phyloP scores from a whole-genome alignment of 441 rosid species.

The Bocquillonia castaneifolia region DNA sequence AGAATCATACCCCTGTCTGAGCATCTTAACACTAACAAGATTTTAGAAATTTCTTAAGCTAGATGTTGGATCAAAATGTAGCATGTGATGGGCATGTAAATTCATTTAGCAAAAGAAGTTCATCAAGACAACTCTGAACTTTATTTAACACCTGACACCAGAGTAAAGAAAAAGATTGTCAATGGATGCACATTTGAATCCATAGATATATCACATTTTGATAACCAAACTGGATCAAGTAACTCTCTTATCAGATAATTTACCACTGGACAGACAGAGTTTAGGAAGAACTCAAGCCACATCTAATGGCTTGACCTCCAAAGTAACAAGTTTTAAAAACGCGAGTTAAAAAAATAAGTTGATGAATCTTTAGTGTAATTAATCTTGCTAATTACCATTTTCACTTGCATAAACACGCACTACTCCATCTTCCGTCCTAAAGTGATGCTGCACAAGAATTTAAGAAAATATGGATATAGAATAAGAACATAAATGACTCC shows the following conservation, averaged over 20 bases:
- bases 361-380: neutral
- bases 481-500: neutral
- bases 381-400: conserved; percentile 33
- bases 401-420: conserved; percentile 53
- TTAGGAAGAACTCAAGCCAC: neutral
- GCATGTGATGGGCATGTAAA: neutral
- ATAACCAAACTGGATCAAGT: neutral
- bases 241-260: neutral
- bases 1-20: neutral
- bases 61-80: neutral
- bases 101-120: neutral
- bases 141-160: neutral
- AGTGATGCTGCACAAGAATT: conserved; percentile 48
- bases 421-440: conserved; percentile 67
- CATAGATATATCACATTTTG: neutral
- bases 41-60: neutral
- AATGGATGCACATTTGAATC: neutral
- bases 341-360: too few species aligned
- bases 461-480: neutral
- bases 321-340: neutral
- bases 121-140: neutral
- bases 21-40: neutral
- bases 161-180: neutral
- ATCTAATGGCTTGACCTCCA: neutral
- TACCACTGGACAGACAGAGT: neutral